Base-by-base conservation (phyloP, 2,329 filamentous ascomycete genomes). In the Neobulgaria alba region DNA sequence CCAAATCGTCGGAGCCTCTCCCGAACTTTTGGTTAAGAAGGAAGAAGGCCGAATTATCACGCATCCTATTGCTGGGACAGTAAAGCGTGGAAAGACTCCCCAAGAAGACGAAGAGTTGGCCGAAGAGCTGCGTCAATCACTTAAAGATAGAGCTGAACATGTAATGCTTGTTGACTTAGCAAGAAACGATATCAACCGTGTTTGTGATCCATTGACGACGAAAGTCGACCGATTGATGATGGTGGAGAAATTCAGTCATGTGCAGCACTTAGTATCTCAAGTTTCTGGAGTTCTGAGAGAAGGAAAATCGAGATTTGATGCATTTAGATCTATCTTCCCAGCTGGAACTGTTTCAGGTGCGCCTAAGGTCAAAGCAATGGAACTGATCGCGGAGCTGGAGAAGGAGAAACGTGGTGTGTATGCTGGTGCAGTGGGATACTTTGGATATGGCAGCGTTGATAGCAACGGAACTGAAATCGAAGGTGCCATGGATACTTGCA, bases 101-200 rank as follows among this genome's bases (percentile, higher is more conserved):
- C 82, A 86, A 58, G 86, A 95, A 57, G 92, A 98, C 60, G 79
- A 83, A 51, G 69, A 67, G 12, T 76, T 95, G 18, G 88, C 89
- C 8, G 72, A 79, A 33, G 83, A 87, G 63, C 76, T 94, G 43
- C 75, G 79, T 35, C 75, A 69, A 55, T 93, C 82, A 40, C 71
- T 95, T 52, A 96, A 98, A 65, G 92, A 98, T 67, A 79, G 86
- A 39, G 86, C 86, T 37, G 86, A 94, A 67, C 88, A 96, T 68
- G 89, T 96, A 57, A 98, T 98, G 92, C 70, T 98, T 53, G 92
- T 96, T 34, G 90, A 98, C 61, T 72, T 96, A 41, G 92, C 92
- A 10, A 79, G 92, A 43, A 96, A 98, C 70, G 92, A 98, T 63
- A 79, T 98, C 53, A 96, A 95, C 67, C 82, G 92, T 36, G 86